Evolutionary conservation across 306 rosid species (phyloP), one percentile per base, ranked within the genome.

Genomic region (Calophaca sinica): DNA sequence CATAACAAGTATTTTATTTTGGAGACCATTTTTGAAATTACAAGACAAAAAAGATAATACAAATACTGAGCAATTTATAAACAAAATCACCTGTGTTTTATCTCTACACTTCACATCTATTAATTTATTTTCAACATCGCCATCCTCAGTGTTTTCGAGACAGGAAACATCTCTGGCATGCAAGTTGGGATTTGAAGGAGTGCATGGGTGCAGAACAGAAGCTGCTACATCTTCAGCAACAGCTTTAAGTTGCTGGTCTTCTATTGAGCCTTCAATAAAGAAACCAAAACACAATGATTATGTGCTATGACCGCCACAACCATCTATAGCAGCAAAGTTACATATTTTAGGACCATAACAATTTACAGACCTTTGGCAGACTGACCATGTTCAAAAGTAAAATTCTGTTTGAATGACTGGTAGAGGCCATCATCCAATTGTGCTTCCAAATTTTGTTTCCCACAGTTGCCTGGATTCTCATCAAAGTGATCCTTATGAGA

Each of bases 161-260:
- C 61, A 58, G 48, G 82, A 73, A 80, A 83, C 77, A 15, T 64
- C 79, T 77, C 52, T 77, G 14, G 85, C 81, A 58, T 61, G 84
- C 46, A 82, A 59, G 73, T 80, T 88, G 58, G 86, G 65, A 84
- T 67, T 87, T 73, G 88, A 83, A 8, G 82, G 74, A 35, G 69
- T 60, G 44, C 82, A 64, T 51, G 91, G 75, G 80, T 79, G 92
- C 76, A 91, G 82, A 80, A 89, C 96, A 80, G 93, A 84, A 80
- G 96, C 97, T 76, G 96, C 96, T 42, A 94, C 97, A 65, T 88
- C 92, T 81, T 91, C 97, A 3, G 96, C 97, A 83, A 94, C 91
- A 85, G 94, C 94, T 88, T 91, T 93, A 82, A 91, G 97, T 38
- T 89, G 93, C 81, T 88, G 92, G 73, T 91, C 98, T 82, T 91